Conservation (phyloP, 371 early-diverging fungal species). For the Basidiobolus meristosporus region DNA sequence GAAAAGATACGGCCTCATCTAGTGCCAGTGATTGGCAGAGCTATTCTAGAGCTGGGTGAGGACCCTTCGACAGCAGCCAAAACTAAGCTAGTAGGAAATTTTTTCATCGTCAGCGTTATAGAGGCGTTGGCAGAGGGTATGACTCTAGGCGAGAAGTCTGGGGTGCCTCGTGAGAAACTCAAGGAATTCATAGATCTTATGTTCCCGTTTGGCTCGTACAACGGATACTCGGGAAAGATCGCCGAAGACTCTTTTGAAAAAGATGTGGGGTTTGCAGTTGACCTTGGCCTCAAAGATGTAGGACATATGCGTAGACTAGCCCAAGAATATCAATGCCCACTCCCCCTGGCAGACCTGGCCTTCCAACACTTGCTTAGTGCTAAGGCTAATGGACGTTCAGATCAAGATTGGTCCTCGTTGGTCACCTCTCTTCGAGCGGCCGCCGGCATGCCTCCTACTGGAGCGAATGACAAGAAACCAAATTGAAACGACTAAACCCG, state of each 20-base stretch:
- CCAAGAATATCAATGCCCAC: background rate
- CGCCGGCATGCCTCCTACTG: too few species aligned
- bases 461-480: too few species aligned
- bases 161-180: slow-evolving; percentile 26
- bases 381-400: slow-evolving; percentile 3
- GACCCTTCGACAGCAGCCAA: slow-evolving; percentile 16
- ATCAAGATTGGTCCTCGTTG: slow-evolving; percentile 4
- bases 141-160: slow-evolving; percentile 37
- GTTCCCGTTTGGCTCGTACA: slow-evolving; percentile 17
- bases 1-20: slow-evolving; percentile 7
- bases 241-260: slow-evolving; percentile 15
- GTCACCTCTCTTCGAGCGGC: slow-evolving; percentile 3
- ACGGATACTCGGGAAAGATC: slow-evolving; percentile 12
- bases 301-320: slow-evolving; percentile 7
- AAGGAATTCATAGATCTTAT: slow-evolving; percentile 27
- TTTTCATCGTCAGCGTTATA: slow-evolving; percentile 25
- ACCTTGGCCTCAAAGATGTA: slow-evolving; percentile 27
- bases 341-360: slow-evolving; percentile 4
- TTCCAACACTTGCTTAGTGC: slow-evolving; percentile 2
- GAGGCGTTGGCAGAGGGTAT: slow-evolving; percentile 45
- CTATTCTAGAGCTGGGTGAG: slow-evolving; percentile 19
- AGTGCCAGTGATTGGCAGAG: slow-evolving; percentile 13
- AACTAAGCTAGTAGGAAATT: slow-evolving; percentile 49
- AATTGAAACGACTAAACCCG: too few species aligned
- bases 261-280: slow-evolving; percentile 19